Conservation (phyloP, 331 rosid species). For the Telfairia occidentalis region DNA sequence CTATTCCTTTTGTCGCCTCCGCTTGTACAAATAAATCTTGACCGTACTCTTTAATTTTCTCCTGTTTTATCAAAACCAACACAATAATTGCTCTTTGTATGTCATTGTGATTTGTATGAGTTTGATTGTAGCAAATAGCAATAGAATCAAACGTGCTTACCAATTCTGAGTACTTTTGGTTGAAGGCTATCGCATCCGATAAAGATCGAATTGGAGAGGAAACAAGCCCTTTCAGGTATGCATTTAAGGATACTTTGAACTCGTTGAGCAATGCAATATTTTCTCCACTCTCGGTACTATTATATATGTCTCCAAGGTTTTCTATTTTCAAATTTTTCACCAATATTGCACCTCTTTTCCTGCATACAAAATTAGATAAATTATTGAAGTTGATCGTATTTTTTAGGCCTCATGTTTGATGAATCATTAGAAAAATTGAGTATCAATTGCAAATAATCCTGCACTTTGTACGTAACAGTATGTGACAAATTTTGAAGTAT, state of each 20-base stretch:
- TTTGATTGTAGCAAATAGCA: too few relatives aligned
- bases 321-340: conserved; percentile 32
- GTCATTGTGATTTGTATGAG: too few relatives aligned
- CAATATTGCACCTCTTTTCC: conserved; percentile 41
- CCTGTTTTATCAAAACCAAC: not conserved
- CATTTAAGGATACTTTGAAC: conserved; percentile 37
- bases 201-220: conserved; percentile 43
- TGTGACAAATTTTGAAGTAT: too few relatives aligned
- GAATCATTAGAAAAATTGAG: too few relatives aligned
- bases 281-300: conserved; percentile 21
- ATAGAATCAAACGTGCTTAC: conserved; percentile 20
- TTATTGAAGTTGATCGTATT: too few relatives aligned
- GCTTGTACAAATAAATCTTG: conserved; percentile 10
- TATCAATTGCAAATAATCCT: too few relatives aligned
- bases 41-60: conserved; percentile 14
- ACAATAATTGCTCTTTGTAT: not conserved
- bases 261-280: conserved; percentile 13
- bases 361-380: conserved; percentile 8
- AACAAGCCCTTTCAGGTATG: conserved; percentile 36
- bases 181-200: conserved; percentile 50
- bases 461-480: too few relatives aligned
- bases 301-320: not conserved
- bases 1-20: conserved; percentile 10
- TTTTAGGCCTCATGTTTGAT: too few relatives aligned
- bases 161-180: conserved; percentile 26